phyloP scores from a whole-genome alignment of 345 rosid genomes.

The Jatropha curcas region DNA sequence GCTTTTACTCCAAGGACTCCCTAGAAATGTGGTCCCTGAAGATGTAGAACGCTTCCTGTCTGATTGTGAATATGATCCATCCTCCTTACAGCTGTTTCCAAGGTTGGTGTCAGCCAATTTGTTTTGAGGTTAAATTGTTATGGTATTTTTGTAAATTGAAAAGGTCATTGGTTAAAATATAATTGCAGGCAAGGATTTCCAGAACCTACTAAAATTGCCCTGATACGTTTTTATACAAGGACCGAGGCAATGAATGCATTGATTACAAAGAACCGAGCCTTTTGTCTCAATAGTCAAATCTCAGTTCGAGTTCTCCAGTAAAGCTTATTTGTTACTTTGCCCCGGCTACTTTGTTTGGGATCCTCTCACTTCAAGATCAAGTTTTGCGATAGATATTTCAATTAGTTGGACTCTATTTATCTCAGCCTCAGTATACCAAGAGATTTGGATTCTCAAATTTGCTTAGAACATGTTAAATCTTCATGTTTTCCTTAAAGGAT shows the following conservation, averaged over 20 bases:
- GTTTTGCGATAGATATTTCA: background rate
- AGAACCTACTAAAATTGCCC: slow-evolving; percentile 37
- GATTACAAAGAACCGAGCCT: slow-evolving; percentile 55
- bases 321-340: slow-evolving; percentile 9
- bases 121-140: background rate
- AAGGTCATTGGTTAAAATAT: background rate
- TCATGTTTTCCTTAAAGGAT: background rate
- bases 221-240: slow-evolving; percentile 51
- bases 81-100: slow-evolving; percentile 39
- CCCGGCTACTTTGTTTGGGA: background rate
- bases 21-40: slow-evolving; percentile 43
- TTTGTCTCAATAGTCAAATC: slow-evolving; percentile 64
- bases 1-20: slow-evolving; percentile 66
- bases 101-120: slow-evolving; percentile 40
- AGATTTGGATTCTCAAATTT: background rate
- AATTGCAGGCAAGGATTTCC: slow-evolving; percentile 41
- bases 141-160: background rate
- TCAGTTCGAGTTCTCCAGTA: slow-evolving; percentile 66
- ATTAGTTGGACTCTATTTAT: background rate
- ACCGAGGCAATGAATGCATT: slow-evolving; percentile 64
- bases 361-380: background rate
- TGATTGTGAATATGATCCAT: slow-evolving; percentile 58
- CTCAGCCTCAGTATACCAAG: background rate
- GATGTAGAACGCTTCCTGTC: slow-evolving; percentile 75
- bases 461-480: background rate